A percentile compares a stretch with the other conserved stretches of the same genome.
phyloP scores from a whole-genome alignment of 1,284 basidiomycete species.

The Trichosporon faecale region DNA sequence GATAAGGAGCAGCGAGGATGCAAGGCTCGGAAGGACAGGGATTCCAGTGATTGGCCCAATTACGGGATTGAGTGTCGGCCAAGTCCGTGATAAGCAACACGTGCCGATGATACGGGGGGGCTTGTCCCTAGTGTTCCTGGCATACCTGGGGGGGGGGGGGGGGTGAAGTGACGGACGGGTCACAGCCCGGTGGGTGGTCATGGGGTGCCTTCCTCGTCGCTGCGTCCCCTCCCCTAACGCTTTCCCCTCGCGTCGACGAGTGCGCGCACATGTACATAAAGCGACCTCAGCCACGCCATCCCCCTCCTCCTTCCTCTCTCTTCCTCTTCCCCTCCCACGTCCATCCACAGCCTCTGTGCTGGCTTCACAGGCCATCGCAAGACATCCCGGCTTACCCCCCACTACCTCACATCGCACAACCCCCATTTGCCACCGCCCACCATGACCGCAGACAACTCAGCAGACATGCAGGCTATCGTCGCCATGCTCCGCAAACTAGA shows the following conservation, averaged over 20 bases:
- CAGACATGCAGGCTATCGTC: slow-evolving; percentile 35
- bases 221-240: background rate
- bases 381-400: background rate
- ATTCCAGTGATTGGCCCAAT: background rate
- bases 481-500: slow-evolving; percentile 37
- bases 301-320: slow-evolving; percentile 2
- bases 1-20: background rate
- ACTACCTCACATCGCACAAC: background rate
- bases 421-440: slow-evolving; percentile 7
- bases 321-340: background rate
- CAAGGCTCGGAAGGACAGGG: background rate
- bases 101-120: slow-evolving; percentile 10
- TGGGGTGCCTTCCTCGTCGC: background rate
- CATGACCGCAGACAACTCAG: slow-evolving; percentile 17
- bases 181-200: slow-evolving; percentile 6
- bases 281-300: background rate
- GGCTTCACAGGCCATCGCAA: background rate
- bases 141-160: background rate
- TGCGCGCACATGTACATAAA: background rate
- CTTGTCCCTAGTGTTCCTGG: background rate
- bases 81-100: slow-evolving; percentile 11
- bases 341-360: background rate
- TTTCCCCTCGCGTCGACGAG: slow-evolving; percentile 1
- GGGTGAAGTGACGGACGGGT: no score
- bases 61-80: background rate